Evolutionary conservation across 139 green algal species (phyloP).

Genomic region (Asterochloris erici): DNA sequence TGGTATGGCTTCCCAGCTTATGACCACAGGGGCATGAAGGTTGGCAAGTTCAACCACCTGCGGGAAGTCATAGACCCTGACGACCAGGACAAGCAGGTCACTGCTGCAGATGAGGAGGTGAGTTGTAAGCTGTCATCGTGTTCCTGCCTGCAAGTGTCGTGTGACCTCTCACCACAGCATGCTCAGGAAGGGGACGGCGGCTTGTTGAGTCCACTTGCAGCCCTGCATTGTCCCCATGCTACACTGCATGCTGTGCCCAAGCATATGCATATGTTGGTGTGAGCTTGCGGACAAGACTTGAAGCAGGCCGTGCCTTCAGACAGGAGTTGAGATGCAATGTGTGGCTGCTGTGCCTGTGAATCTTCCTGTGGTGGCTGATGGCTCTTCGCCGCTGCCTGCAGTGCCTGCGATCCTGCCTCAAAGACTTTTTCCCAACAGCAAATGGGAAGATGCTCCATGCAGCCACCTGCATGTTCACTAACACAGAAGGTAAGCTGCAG

Average conservation of each 20-base stretch:
- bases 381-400: conserved; percentile 7
- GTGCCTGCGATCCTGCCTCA: conserved; percentile 29
- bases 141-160: not conserved
- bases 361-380: not conserved
- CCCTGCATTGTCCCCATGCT: too few species aligned
- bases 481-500: conserved; percentile 37
- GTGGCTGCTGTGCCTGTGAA: not conserved
- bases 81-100: conserved; percentile 28
- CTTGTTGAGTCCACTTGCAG: too few species aligned
- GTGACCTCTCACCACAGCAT: not conserved
- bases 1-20: conserved; percentile 67
- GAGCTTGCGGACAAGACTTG: not conserved
- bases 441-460: conserved; percentile 35
- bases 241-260: too few species aligned
- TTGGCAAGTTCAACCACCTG: conserved; percentile 49
- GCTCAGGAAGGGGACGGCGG: too few species aligned
- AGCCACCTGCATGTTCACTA: conserved; percentile 74
- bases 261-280: not conserved
- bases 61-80: conserved; percentile 35
- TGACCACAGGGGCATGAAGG: conserved; percentile 36
- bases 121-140: not conserved
- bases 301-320: too few species aligned
- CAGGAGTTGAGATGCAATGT: not conserved
- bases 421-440: conserved; percentile 46
- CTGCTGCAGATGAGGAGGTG: conserved; percentile 43